A percentile compares a stretch with the other conserved stretches of the same genome.
Conservation (phyloP, 2,329 filamentous ascomycete species). For the Colletotrichum paranaense region DNA sequence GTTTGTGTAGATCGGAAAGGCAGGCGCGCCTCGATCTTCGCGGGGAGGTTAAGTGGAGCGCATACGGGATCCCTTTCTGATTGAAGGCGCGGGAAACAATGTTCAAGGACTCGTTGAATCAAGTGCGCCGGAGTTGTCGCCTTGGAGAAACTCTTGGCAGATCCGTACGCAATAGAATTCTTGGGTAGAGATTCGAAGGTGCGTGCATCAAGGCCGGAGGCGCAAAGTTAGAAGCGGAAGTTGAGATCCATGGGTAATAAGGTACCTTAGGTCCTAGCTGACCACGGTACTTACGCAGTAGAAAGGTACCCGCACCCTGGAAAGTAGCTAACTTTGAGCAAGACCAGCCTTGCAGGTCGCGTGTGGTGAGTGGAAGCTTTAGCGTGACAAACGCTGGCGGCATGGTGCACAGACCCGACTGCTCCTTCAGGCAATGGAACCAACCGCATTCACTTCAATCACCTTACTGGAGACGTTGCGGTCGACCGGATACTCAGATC, state of each 20-base stretch:
- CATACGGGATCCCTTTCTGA: not conserved
- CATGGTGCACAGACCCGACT: slow-evolving; percentile 2
- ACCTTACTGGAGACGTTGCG: too few relatives aligned
- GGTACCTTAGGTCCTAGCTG: not conserved
- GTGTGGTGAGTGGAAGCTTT: slow-evolving; percentile 17
- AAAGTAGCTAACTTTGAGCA: not conserved
- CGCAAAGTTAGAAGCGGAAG: not conserved
- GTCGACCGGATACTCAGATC: too few relatives aligned
- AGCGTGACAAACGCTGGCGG: slow-evolving; percentile 16
- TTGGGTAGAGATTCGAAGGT: not conserved
- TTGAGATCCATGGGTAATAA: not conserved
- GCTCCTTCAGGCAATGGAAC: too few relatives aligned
- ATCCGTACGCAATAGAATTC: not conserved
- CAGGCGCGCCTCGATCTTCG: slow-evolving; percentile 11
- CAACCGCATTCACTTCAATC: too few relatives aligned
- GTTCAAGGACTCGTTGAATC: not conserved
- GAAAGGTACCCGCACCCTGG: not conserved
- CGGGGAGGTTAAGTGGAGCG: not conserved
- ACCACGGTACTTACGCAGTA: not conserved
- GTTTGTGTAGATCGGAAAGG: not conserved
- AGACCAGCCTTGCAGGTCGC: slow-evolving; percentile 22
- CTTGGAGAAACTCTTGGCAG: too few relatives aligned
- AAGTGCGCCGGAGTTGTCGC: too few relatives aligned
- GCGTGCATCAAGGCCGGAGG: not conserved
- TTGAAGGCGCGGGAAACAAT: not conserved